A percentile compares a stretch with the other conserved stretches of the same genome.
Evolutionary conservation across 345 rosid species (phyloP).

Genomic region (Capsella bursapastoris): DNA sequence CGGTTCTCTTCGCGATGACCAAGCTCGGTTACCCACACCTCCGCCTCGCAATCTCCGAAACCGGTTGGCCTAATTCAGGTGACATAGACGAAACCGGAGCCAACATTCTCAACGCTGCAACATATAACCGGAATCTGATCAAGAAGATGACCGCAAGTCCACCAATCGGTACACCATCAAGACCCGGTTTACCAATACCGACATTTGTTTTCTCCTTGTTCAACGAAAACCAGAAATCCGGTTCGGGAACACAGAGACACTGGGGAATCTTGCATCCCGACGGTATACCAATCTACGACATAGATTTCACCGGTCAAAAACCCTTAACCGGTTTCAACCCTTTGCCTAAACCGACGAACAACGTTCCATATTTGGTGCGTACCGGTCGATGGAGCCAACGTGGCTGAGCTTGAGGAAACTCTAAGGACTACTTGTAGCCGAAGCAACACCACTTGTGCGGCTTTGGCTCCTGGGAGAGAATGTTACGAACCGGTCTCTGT

Average conservation of each 20-base stretch:
- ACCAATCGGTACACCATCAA: slow-evolving; percentile 71
- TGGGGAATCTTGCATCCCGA: slow-evolving; percentile 68
- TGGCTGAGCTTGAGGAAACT: slow-evolving; percentile 46
- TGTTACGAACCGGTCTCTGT: slow-evolving; percentile 67
- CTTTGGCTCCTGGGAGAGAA: slow-evolving; percentile 60
- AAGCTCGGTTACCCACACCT: slow-evolving; percentile 62
- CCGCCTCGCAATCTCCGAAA: slow-evolving; percentile 66
- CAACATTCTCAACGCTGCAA: slow-evolving; percentile 70
- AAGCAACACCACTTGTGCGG: slow-evolving; percentile 60
- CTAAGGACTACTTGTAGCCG: slow-evolving; percentile 52
- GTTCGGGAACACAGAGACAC: slow-evolving; percentile 77
- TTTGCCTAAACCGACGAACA: slow-evolving; percentile 55
- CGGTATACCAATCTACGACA: slow-evolving; percentile 56
- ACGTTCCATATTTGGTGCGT: slow-evolving; percentile 79
- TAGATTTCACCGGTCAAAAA: slow-evolving; percentile 62
- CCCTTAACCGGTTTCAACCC: slow-evolving; percentile 47
- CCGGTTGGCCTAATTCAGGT: slow-evolving; percentile 87
- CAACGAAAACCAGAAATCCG: slow-evolving; percentile 67
- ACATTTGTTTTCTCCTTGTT: slow-evolving; percentile 69
- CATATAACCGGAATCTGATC: slow-evolving; percentile 71
- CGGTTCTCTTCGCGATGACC: slow-evolving; percentile 58
- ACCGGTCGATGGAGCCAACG: slow-evolving; percentile 50
- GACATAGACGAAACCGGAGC: slow-evolving; percentile 77
- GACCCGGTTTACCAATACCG: slow-evolving; percentile 63
- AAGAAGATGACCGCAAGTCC: slow-evolving; percentile 53